Conservation (phyloP, 176 grass and related monocot species). For the Tillandsia leiboldiana region DNA sequence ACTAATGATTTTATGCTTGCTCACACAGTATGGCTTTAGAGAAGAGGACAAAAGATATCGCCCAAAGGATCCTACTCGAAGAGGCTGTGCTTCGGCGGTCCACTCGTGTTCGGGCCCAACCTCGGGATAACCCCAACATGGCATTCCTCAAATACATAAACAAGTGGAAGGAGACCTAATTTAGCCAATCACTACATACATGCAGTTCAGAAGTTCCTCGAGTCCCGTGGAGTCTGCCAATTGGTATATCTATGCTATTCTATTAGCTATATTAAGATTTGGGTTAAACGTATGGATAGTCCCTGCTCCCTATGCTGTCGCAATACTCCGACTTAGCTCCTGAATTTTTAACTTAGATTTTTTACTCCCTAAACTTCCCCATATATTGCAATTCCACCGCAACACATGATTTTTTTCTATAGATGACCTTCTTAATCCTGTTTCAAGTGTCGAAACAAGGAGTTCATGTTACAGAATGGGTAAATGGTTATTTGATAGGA, state of each 20-base stretch:
- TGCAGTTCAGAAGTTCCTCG: not conserved
- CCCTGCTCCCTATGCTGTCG: no score
- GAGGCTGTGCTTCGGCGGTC: slow-evolving; percentile 58
- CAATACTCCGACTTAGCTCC: no score
- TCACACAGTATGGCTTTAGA: slow-evolving; percentile 52
- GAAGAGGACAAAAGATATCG: slow-evolving; percentile 50
- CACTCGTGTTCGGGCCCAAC: slow-evolving; percentile 57
- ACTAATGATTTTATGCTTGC: slow-evolving; percentile 6
- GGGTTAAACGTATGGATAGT: no score
- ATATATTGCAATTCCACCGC: no score
- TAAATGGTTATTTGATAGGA: no score
- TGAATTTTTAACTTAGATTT: no score
- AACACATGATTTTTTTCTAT: no score
- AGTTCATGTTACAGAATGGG: no score
- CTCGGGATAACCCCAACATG: slow-evolving; percentile 48
- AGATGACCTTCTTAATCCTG: no score
- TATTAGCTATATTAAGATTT: no score
- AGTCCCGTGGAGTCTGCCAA: not conserved
- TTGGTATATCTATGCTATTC: not conserved
- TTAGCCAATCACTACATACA: not conserved
- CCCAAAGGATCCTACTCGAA: slow-evolving; percentile 43
- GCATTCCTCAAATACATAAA: slow-evolving; percentile 77
- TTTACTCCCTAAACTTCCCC: no score
- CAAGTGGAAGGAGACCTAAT: slow-evolving; percentile 52
- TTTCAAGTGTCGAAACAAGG: no score